These are phyloP conservation scores for Penicillium subrubescens DNA, from an alignment of 495 filamentous ascomycete species.

Conservation along the genomic window DNA sequence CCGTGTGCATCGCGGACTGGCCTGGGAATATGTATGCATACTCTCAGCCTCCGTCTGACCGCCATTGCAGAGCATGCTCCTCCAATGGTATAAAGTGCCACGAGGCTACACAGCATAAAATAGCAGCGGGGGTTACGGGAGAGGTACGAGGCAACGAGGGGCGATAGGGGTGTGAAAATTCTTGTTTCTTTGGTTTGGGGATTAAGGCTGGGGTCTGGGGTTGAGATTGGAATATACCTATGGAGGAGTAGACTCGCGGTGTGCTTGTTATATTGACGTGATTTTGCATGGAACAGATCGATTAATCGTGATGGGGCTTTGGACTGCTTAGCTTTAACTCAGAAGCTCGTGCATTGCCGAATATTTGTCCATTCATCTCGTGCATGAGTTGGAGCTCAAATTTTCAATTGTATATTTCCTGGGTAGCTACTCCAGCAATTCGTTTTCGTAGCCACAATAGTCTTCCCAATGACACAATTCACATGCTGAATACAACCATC, in stretches of 20 bases:
- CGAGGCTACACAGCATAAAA: slow-evolving; percentile 20
- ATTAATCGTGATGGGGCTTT: not conserved
- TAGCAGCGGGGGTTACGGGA: not conserved
- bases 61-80: slow-evolving; percentile 6
- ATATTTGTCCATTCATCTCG: not conserved
- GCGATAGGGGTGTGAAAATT: not conserved
- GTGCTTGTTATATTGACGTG: not conserved
- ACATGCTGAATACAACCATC: not conserved
- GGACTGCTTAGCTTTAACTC: not conserved
- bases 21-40: slow-evolving; percentile 10
- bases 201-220: not conserved
- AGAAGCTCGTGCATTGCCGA: not conserved
- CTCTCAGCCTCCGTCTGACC: slow-evolving; percentile 23
- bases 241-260: not conserved
- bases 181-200: not conserved
- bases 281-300: not conserved
- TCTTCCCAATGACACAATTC: not conserved
- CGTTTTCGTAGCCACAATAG: not conserved
- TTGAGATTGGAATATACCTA: not conserved
- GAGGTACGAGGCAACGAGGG: not conserved
- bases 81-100: slow-evolving; percentile 4
- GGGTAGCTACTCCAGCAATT: not conserved
- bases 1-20: slow-evolving; percentile 1
- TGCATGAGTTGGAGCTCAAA: not conserved
- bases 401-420: not conserved